Evolutionary conservation across 495 filamentous ascomycete genomes (phyloP), one percentile per base, ranked within the genome.

Genomic region (Penicillium macrosclerotiorum): DNA sequence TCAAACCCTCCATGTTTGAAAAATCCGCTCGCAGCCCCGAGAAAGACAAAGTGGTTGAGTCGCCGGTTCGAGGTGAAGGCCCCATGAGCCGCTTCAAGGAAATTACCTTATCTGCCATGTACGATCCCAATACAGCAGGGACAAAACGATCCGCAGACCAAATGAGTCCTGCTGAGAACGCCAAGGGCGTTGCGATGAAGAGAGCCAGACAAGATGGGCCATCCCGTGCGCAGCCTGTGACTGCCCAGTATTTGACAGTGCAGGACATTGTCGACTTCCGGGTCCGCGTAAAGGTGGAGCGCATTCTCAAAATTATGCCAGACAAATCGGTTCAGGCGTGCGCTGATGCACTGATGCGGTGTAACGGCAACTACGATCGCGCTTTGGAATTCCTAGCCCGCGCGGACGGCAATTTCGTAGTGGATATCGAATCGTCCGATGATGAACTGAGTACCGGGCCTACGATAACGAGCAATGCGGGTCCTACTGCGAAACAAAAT

Each of bases 1-100:
- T 94, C 51, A 81, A 81, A 40, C 87, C 88, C 7, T 78, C 85
- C 1, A 82, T 72, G 30, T 88, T 90, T 50, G 63, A 63, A 19
- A 65, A 65, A 31, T 49, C 57, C 3, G 52, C 61, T 24, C 65
- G 59, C 17, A 69, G 54, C 29, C 65, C 68, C 3, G 64, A 71
- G 11, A 73, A 67, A 34, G 61, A 68, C 12, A 71, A 68, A 40
- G 47, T 67, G n/a, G 55, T 59, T 11, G 64, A 71, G 36, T 69
- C 70, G 3, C 61, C 71, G 14, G 54, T 68, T 3, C 54, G 54
- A 23, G 25, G 43, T 23, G 54, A 55, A 19, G 46, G 45, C 24
- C 20, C 55, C 14, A 49, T 68, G 33, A 63, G 70, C 46, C 61
- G 63, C 0, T 78, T 81, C 41, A 72, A 68, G 42, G 67, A 78